Conservation (phyloP, 305 asterid genomes). For the Withania somnifera region DNA sequence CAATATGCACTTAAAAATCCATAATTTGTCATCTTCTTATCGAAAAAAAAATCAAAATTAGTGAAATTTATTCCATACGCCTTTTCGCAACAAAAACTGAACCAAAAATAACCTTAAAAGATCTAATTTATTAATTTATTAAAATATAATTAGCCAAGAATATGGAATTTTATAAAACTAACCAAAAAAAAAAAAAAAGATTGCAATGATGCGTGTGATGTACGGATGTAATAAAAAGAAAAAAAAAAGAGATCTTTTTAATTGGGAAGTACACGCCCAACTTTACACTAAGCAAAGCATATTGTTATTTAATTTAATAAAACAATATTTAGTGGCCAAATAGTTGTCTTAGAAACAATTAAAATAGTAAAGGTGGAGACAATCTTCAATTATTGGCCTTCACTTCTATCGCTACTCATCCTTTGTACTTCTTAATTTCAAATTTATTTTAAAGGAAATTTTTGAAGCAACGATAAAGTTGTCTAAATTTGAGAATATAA, state of each 20-base stretch:
- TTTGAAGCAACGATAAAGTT: not conserved
- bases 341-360: not conserved
- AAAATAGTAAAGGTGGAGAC: slow-evolving; percentile 9
- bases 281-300: slow-evolving; percentile 10
- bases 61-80: not conserved
- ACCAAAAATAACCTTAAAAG: not conserved
- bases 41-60: not conserved
- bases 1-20: too few relatives aligned
- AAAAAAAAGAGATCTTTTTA: not conserved
- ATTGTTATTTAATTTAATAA: not conserved
- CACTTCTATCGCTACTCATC: not conserved
- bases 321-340: slow-evolving; percentile 6
- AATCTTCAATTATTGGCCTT: not conserved
- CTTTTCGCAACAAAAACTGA: not conserved
- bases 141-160: not conserved
- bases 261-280: not conserved
- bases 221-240: slow-evolving; percentile 9
- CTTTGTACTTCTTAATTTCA: not conserved
- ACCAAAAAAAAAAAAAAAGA: not conserved
- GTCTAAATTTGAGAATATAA: too few relatives aligned
- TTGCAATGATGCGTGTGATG: slow-evolving; percentile 8
- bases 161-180: not conserved
- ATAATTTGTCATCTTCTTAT: not conserved
- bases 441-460: not conserved
- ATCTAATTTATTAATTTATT: not conserved